A percentile compares a stretch with the other conserved stretches of the same genome.
These are phyloP conservation scores for Xylaria longipes DNA, from an alignment of 495 filamentous ascomycete species.

Conservation along the genomic window DNA sequence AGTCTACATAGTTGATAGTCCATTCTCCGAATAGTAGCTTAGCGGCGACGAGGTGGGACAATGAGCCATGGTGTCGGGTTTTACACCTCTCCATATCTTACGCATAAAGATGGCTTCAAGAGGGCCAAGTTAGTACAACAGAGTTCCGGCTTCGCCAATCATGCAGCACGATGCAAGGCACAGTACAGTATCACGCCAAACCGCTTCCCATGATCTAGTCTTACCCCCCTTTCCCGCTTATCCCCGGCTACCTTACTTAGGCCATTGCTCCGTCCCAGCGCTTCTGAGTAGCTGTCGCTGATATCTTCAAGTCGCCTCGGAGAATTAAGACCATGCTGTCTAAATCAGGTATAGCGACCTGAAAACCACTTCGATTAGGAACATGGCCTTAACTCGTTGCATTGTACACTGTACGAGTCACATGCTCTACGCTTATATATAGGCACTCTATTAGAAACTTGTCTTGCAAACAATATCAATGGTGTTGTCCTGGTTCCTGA, in stretches of 20 bases:
- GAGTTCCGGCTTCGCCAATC: conserved; percentile 23
- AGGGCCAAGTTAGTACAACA: conserved; percentile 9
- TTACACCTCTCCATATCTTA: conserved; percentile 4
- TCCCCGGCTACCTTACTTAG: conserved; percentile 2
- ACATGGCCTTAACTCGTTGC: not conserved
- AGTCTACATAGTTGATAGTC: not conserved
- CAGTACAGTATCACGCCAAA: conserved; percentile 26
- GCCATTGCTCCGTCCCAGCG: not conserved
- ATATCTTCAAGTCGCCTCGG: not conserved
- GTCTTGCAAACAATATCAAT: not conserved
- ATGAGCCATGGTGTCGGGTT: conserved; percentile 16
- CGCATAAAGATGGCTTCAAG: conserved; percentile 18
- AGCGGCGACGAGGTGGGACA: not conserved
- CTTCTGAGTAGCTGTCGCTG: not conserved
- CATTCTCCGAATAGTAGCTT: not conserved
- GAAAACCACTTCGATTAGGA: not conserved
- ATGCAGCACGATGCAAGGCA: conserved; percentile 30
- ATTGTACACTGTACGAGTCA: not conserved
- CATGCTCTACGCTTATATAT: not conserved
- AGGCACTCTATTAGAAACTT: not conserved
- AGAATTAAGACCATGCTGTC: not conserved
- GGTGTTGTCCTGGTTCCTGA: not conserved
- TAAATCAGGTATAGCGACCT: not conserved
- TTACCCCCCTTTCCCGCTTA: conserved; percentile 20
- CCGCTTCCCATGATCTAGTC: conserved; percentile 23